Base-by-base conservation (phyloP, 345 rosid genomes). In the Gynandropsis gynandra region DNA sequence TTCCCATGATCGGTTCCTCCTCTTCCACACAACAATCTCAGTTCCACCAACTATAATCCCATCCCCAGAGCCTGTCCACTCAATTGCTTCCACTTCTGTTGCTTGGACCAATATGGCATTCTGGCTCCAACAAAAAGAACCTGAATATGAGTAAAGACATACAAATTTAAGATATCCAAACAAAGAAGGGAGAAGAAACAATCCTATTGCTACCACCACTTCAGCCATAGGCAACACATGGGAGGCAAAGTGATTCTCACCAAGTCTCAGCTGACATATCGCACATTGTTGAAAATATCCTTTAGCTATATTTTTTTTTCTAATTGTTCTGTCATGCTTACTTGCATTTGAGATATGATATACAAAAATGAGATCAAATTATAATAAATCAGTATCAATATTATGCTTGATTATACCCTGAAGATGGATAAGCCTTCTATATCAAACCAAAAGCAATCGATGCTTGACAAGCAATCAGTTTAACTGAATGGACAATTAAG, bases 81-180 rank as follows among this genome's bases (percentile, higher is more conserved):
- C 63, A 54, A 89, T 67, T 4, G 83, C 97, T 68, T 86, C 89
- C 62, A 86, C 90, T 50, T 75, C 78, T 24, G 82, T 60, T 43
- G 68, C 73, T 57, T 83, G 95, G 68, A 72, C 57, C 64, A 89
- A 86, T 50, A 78, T 73, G 45, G 81, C 82, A 78, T 74, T 83
- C 95, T 83, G 95, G 77, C 95, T 80, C 95, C 97, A 89, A 83
- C 81, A 80, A 83, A 89, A 83, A 81, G 94, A 89, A 81, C 95
- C 95, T 89, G 97, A 80, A 81, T 77, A 80, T 76, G 74, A 70
- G 78, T 72, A 45, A 67, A 69, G 40, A 68, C 63, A 65, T 63
- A 55, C 54, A 64, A 58, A 51, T 71, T 81, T 64, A 67, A 75
- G 69, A 66, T 39, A 58, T 52, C 59, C 48, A 69, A 58, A 51